phyloP scores from a whole-genome alignment of 345 rosid genomes.

The Ceriops decandra region DNA sequence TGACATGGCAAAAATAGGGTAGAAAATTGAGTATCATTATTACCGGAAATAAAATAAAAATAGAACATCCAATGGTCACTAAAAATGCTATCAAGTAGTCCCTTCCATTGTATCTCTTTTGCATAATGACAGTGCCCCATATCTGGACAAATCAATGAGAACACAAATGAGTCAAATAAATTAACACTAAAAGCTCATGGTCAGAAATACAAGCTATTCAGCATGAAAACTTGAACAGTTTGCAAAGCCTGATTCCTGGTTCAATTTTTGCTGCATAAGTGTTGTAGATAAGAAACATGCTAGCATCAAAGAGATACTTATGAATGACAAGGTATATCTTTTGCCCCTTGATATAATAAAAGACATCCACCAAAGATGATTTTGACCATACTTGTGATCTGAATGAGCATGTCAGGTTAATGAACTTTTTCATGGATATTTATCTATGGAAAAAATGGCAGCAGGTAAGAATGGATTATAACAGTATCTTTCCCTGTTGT shows the following conservation, averaged over 20 bases:
- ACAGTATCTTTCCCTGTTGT: no score
- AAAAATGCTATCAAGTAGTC: slow-evolving; percentile 83
- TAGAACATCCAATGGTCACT: slow-evolving; percentile 86
- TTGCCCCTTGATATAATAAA: no score
- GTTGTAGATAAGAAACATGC: not conserved
- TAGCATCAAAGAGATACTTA: not conserved
- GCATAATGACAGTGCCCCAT: slow-evolving; percentile 94
- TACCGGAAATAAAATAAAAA: slow-evolving; percentile 91
- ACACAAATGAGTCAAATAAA: not conserved
- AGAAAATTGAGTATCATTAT: slow-evolving; percentile 9
- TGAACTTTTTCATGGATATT: no score
- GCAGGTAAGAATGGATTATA: no score
- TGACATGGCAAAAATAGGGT: slow-evolving; percentile 10
- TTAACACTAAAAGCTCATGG: not conserved
- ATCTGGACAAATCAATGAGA: slow-evolving; percentile 16
- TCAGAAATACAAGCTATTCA: not conserved
- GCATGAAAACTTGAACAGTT: not conserved
- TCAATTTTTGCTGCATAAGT: slow-evolving; percentile 1
- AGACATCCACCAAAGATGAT: no score
- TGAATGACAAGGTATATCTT: not conserved
- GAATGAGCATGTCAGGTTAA: no score
- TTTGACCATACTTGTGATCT: no score
- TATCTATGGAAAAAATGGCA: no score
- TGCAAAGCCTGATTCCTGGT: not conserved
- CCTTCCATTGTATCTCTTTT: slow-evolving; percentile 73